Evolutionary conservation across 1,139 yeast genomes (phyloP), one percentile per base, ranked within the genome.

Genomic region (Geotrichum siamense): DNA sequence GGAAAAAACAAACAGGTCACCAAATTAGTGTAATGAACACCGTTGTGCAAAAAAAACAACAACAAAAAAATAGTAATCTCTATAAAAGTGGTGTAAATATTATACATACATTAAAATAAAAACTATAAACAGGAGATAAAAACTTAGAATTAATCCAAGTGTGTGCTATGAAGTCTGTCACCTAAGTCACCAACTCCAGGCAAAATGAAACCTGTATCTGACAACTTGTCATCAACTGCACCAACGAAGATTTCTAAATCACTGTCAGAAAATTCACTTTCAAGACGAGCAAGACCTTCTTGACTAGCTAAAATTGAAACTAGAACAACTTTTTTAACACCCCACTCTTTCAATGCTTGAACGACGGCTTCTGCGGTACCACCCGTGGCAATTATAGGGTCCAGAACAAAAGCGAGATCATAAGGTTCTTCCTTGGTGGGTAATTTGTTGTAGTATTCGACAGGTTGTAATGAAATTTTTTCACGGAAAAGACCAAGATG

Each of bases 181-280:
- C 67, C 67, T 33, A 63, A 54, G 45, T 63, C 67, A 22, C 66
- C 67, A 21, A 63, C 51, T 48, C 67, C 67, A 19, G 67, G 68
- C 21, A 62, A 45, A 47, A 63, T 57, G 46, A 57, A 61, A 5
- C 67, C 67, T 20, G 48, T 43, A 3, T 48, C 48, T 9, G 59
- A 52, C 33, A 63, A 43, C 6, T 47, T 45, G 15, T 53, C 47
- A 39, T 63, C 68, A 19, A 61, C 51, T 17, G 51, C 53, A 8
- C 64, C 68, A 25, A 62, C 58, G 38, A 51, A 54, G 39, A 63
- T 49, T 37, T 57, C 57, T 10, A 62, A 58, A 12, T 56, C 61
- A 3, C 34, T 45, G 2, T 38, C 38, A 1, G 27, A 55, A 17
- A 60, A 62, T n/a, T 58, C 61, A 13, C 25, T 16, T 13, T 60